Evolutionary conservation across 2,329 filamentous ascomycete genomes (phyloP).

Genomic region (Aspergillus aculeatus): DNA sequence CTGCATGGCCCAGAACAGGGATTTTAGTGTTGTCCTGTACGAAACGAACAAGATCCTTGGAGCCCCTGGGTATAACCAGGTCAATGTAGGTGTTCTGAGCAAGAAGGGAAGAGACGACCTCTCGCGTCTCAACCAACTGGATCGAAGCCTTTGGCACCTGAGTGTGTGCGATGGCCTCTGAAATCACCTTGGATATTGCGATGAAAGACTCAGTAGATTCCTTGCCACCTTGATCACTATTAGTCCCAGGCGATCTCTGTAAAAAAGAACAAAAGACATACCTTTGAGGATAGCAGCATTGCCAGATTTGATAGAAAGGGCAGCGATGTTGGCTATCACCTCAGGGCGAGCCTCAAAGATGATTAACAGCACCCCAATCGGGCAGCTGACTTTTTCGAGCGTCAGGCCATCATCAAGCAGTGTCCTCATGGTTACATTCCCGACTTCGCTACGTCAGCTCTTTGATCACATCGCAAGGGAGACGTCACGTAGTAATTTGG

Average conservation of each 20-base stretch:
- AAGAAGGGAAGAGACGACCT: constrained; percentile 85
- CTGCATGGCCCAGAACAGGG: constrained; percentile 92
- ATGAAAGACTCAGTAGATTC: constrained; percentile 95
- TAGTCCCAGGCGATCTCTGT: constrained; percentile 6
- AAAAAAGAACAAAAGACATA: constrained; percentile 22
- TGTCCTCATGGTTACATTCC: constrained; percentile 78
- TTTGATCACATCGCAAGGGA: too few species aligned
- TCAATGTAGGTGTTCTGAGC: constrained; percentile 85
- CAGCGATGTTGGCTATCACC: constrained; percentile 97
- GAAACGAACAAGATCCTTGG: constrained; percentile 84
- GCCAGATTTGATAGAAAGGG: constrained; percentile 92
- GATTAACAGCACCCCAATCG: constrained; percentile 95
- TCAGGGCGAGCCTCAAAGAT: constrained; percentile 98
- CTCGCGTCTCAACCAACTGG: constrained; percentile 89
- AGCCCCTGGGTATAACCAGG: constrained; percentile 88
- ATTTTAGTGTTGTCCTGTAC: constrained; percentile 91
- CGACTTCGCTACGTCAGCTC: constrained; percentile 56
- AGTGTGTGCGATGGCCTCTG: constrained; percentile 68
- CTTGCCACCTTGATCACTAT: constrained; percentile 65
- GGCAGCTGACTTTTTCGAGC: constrained; percentile 85
- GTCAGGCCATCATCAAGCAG: constrained; percentile 81
- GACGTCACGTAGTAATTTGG: too few species aligned
- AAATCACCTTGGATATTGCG: constrained; percentile 83
- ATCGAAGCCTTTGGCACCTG: constrained; percentile 81
- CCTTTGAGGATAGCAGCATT: constrained; percentile 96